A percentile compares a stretch with the other conserved stretches of the same genome.
phyloP scores from a whole-genome alignment of 1,284 basidiomycete genomes.

The Rhodotorula sp. region DNA sequence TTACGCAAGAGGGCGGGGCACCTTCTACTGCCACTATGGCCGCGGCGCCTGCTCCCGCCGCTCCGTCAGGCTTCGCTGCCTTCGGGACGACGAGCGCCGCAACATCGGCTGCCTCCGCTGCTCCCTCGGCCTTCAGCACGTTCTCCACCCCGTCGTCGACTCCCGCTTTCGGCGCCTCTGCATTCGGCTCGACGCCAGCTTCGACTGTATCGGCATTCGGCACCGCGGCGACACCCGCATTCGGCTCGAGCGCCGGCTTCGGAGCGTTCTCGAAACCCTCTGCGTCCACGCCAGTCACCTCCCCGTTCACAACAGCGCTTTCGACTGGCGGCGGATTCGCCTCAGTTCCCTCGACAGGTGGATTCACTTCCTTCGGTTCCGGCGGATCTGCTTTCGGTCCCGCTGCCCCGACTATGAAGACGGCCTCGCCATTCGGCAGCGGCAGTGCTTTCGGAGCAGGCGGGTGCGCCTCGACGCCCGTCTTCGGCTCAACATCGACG shows the following conservation, averaged over 20 bases:
- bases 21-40: constrained; percentile 14
- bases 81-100: not conserved
- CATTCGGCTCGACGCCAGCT: constrained; percentile 6
- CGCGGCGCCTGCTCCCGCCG: constrained; percentile 4
- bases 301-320: not conserved
- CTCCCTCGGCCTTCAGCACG: not conserved
- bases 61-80: not conserved
- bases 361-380: not conserved
- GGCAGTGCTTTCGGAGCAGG: constrained; percentile 9
- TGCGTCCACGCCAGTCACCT: not conserved
- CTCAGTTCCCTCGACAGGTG: not conserved
- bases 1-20: constrained; percentile 18
- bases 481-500: not conserved
- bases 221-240: not conserved
- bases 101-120: constrained; percentile 12
- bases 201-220: not conserved
- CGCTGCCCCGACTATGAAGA: not conserved
- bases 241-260: not conserved
- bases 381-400: constrained; percentile 7
- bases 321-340: not conserved
- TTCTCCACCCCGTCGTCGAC: no score
- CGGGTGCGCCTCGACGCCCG: not conserved
- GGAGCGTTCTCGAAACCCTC: constrained; percentile 1
- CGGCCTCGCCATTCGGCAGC: constrained; percentile 7
- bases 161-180: not conserved